Percentiles rank a stretch among this genome's conserved stretches.
These are phyloP conservation scores for Flaveria brownii DNA, from an alignment of 129 eudicot species.

Conservation along the genomic window DNA sequence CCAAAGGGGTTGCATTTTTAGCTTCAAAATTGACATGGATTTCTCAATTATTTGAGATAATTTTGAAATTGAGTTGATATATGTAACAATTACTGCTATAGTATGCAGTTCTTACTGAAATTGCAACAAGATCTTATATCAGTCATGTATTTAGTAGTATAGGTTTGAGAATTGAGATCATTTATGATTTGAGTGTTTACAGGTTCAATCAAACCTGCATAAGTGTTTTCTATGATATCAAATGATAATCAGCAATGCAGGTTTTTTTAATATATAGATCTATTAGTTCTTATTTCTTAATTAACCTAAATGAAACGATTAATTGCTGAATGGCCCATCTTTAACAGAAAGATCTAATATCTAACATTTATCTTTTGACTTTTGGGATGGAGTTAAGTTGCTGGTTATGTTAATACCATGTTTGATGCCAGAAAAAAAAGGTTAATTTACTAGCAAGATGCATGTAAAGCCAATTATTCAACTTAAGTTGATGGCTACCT, in stretches of 20 bases:
- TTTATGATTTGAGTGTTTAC: constrained; percentile 19
- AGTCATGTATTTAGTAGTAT: neutral
- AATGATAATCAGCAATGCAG: constrained; percentile 11
- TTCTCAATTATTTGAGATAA: neutral
- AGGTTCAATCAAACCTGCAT: constrained; percentile 16
- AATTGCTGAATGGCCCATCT: no score
- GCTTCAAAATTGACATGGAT: neutral
- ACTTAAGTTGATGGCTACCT: neutral
- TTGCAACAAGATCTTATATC: neutral
- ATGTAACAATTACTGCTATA: neutral
- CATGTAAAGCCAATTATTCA: neutral
- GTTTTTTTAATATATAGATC: neutral
- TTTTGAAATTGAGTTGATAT: constrained; percentile 1
- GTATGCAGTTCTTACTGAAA: neutral
- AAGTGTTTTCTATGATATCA: constrained; percentile 12
- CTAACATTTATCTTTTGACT: neutral
- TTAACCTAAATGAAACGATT: neutral
- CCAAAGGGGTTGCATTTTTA: constrained; percentile 1
- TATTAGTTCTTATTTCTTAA: neutral
- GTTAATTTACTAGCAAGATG: neutral
- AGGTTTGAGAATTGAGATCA: constrained; percentile 23
- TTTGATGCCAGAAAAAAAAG: neutral
- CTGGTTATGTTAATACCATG: neutral
- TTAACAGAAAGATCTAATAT: neutral
- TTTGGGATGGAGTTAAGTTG: constrained; percentile 1